Evolutionary conservation across 306 rosid genomes (phyloP), one percentile per base, ranked within the genome.

Genomic region (Lathyrus aphaca): DNA sequence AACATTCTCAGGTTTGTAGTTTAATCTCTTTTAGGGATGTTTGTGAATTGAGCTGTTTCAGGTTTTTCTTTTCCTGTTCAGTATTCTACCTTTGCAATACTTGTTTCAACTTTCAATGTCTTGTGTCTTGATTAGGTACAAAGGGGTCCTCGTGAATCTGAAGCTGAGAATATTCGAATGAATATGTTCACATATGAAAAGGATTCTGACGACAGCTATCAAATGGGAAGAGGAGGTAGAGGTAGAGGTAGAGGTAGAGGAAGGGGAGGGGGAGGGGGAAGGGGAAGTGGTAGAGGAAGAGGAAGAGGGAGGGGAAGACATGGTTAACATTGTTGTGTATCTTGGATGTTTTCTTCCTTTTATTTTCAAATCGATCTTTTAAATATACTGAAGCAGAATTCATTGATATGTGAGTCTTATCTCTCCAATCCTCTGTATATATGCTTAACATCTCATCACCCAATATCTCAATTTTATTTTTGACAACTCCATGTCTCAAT

Each of bases 171-270:
- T 63, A 79, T 90, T 50, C 86, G 83, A 77, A 79, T 93, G 86
- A 94, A 86, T 75, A 88, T 94, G 96, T 94, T 94, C 77, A 78
- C 72, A 66, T 94, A 66, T 50, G 72, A 78, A 57, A 90, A 83
- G 73, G 84, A 88, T 57, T 58, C 74, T 3, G 79, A 67, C 8
- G 53, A 74, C 63, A 74, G 60, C 74, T 57, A 57, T 66, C 82
- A 74, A 45, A 79, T 61, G 77, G 84, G 60, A 44, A 64, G 50
- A 56, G 86, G 80, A 68, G 84, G 81, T 8, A 54, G 63, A 11
- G 82, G 84, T 0, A 23, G 69, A 8, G 80, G 76, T 0, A 69
- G 77, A 5, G 85, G 82, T 2, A 80, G 77, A 1, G 86, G 82
- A 1, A 79, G 75, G 5, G 69, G 85, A 5, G 45, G 82, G 5